Base-by-base conservation (phyloP, 352 stramenopile species). In the Blastocystis sp. region DNA sequence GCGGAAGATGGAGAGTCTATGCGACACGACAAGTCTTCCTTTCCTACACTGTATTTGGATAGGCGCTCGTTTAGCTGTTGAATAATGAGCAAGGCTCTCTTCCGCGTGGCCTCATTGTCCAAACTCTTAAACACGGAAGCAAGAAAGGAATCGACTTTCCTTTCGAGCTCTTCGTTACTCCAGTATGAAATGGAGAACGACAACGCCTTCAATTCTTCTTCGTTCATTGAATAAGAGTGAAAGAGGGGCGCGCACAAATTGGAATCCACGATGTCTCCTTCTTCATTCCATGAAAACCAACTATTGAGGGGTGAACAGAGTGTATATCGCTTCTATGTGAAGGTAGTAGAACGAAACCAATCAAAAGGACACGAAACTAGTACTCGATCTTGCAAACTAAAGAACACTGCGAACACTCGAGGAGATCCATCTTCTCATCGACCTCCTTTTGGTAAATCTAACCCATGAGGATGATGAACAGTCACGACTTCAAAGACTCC, bases 341-440 rank as follows among this genome's bases (percentile, higher is more conserved):
- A 0, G 45, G 2, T 38, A 77, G 61, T 41, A 77, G 0, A 76
- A 60, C 14, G 11, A 77, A 19, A 81, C 64, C 64, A 34, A 21
- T 66, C 5, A n/a, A 64, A 81, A 81, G 11, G 34, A 81, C 41
- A 10, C 17, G 66, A n/a, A 5, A 64, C 7, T 11, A 66, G 28
- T 81, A 81, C 14, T 62, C 48, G 53, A 81, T 81, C 43, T 64
- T 56, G 52, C 71, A 81, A 65, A 81, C 45, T 41, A 81, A 38
- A 38, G 71, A 81, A 60, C 71, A 81, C 71, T 81, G 48, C 48
- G 71, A 66, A 81, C 71, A 81, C 45, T 81, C 40, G 10, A 81
- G 48, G n/a, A 65, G 43, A 19, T 81, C 71, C 9, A 81, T 62
- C 43, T 81, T 81, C 71, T 67, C 14, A 14, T 21, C n/a, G 4